phyloP scores from a whole-genome alignment of 139 green algal species.

The Monoraphidium neglectum region DNA sequence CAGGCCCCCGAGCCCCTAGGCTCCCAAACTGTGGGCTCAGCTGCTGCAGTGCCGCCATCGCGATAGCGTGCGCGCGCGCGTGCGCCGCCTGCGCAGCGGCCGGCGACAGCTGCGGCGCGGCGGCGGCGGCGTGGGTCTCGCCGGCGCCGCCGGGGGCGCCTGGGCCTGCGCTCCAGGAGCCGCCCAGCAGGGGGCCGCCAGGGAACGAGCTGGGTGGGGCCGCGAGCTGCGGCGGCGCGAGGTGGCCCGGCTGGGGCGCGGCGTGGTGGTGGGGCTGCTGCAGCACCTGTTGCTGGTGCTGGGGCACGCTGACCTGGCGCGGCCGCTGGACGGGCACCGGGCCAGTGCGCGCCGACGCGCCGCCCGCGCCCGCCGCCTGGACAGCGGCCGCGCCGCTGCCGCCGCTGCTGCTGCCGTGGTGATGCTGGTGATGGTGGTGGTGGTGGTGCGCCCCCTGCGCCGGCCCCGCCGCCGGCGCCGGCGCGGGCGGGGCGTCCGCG shows the following conservation, averaged over 20 bases:
- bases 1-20: slow-evolving; percentile 19
- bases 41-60: slow-evolving; percentile 56
- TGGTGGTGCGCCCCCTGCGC: slow-evolving; percentile 4
- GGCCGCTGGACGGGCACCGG: background rate
- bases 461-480: background rate
- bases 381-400: background rate
- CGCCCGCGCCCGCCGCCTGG: background rate
- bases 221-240: background rate
- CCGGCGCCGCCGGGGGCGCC: background rate
- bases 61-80: slow-evolving; percentile 54
- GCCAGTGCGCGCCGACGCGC: background rate
- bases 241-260: no score
- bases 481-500: slow-evolving; percentile 29
- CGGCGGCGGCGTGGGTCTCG: background rate
- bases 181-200: no score
- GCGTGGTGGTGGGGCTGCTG: no score
- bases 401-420: background rate
- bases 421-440: background rate
- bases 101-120: slow-evolving; percentile 14
- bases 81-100: no score
- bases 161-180: background rate
- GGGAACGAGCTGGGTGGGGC: background rate
- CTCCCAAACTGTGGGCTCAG: slow-evolving; percentile 36
- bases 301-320: background rate
- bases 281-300: slow-evolving; percentile 26